Percentiles rank a stretch among this genome's conserved stretches.
phyloP scores from a whole-genome alignment of 768 basidiomycete species.

The Lyophyllum decastes region DNA sequence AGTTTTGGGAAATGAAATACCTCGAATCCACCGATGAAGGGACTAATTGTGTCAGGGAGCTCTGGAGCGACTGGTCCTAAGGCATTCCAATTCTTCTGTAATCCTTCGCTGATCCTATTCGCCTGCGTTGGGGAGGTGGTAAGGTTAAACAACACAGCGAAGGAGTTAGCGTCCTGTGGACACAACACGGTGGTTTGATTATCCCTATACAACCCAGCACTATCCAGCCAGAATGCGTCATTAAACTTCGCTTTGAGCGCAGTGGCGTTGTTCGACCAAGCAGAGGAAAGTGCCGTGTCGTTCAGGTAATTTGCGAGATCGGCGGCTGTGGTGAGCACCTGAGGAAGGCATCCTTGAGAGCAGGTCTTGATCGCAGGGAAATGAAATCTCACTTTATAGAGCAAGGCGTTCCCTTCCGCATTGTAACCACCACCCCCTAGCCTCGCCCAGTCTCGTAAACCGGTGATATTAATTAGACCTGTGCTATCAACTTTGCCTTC shows the following conservation, averaged over 20 bases:
- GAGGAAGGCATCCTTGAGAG: conserved; percentile 17
- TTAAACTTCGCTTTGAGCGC: conserved; percentile 52
- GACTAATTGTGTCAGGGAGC: conserved; percentile 58
- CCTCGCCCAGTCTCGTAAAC: conserved; percentile 58
- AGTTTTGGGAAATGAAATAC: conserved; percentile 25
- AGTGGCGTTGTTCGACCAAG: conserved; percentile 47
- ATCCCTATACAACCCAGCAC: conserved; percentile 52
- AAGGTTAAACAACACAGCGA: conserved; percentile 55
- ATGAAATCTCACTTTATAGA: not conserved
- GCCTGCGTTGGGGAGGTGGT: conserved; percentile 41
- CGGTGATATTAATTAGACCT: conserved; percentile 57
- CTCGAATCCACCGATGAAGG: conserved; percentile 61
- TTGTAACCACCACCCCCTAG: conserved; percentile 57
- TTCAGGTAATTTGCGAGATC: conserved; percentile 44
- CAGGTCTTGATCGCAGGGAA: not conserved
- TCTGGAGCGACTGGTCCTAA: conserved; percentile 56
- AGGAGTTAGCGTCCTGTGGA: conserved; percentile 61
- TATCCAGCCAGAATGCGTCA: conserved; percentile 50
- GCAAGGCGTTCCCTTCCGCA: conserved; percentile 54
- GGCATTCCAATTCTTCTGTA: conserved; percentile 53
- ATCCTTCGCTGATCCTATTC: conserved; percentile 43
- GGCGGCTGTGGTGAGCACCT: conserved; percentile 51
- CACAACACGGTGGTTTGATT: conserved; percentile 52
- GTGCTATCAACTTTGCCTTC: conserved; percentile 50
- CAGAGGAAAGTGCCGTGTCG: conserved; percentile 30